Conservation (phyloP, 176 grass and related monocot species). For the Leersia perrieri region DNA sequence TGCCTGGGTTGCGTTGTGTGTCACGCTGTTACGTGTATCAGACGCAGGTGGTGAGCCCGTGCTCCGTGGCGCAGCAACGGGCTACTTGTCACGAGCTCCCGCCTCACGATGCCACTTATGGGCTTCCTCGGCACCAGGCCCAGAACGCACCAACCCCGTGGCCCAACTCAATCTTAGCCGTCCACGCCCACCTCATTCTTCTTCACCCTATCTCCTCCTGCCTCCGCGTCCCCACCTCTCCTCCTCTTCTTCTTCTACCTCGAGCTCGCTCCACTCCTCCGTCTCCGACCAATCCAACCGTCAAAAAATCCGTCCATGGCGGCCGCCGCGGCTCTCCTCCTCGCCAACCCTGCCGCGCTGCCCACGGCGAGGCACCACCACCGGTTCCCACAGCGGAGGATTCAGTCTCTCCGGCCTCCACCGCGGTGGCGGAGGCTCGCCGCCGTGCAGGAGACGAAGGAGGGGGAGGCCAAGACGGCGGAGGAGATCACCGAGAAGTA, state of each 20-base stretch:
- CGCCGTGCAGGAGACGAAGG: constrained; percentile 60
- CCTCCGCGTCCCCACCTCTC: neutral
- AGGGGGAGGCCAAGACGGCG: constrained; percentile 49
- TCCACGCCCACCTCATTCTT: neutral
- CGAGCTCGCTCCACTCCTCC: neutral
- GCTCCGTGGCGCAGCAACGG: constrained; percentile 5
- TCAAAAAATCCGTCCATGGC: constrained; percentile 57
- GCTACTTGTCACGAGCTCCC: constrained; percentile 30
- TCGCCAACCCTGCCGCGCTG: constrained; percentile 33
- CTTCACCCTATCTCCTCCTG: constrained; percentile 33
- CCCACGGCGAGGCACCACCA: constrained; percentile 10
- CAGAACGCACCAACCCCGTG: neutral
- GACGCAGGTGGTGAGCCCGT: neutral
- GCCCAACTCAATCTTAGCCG: constrained; percentile 21
- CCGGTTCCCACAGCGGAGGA: neutral
- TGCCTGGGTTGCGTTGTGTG: neutral
- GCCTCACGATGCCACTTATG: constrained; percentile 22
- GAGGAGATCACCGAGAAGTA: constrained; percentile 91
- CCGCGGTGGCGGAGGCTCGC: constrained; percentile 21
- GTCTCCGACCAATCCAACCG: too few species aligned
- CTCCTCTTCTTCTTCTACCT: neutral
- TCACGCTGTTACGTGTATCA: neutral
- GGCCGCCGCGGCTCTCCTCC: constrained; percentile 39
- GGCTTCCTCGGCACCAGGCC: neutral
- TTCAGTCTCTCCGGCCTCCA: neutral